These are phyloP conservation scores for Cinnamomum chago DNA, from an alignment of 164 flowering plant genomes.

Conservation along the genomic window DNA sequence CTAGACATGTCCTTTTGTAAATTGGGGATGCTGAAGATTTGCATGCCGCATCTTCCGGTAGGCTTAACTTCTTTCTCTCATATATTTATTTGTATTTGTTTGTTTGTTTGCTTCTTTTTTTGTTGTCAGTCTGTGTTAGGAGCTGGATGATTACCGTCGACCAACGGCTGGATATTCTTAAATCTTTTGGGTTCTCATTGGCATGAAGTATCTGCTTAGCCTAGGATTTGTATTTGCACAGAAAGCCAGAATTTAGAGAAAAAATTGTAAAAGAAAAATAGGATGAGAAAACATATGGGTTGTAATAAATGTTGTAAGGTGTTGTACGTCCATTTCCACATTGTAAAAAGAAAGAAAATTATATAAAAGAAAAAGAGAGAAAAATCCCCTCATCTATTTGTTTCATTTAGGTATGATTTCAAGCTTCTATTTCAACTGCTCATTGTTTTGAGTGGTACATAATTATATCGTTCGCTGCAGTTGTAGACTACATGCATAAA, in stretches of 20 bases:
- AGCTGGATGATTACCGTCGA: slow-evolving; percentile 1
- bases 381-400: too few species aligned
- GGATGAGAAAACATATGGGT: neutral
- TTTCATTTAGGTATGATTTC: too few species aligned
- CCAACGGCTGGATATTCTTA: neutral
- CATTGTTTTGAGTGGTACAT: too few species aligned
- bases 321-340: neutral
- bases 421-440: too few species aligned
- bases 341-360: too few species aligned
- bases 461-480: too few species aligned
- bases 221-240: neutral
- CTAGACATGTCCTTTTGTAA: neutral
- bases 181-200: neutral
- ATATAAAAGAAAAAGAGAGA: too few species aligned
- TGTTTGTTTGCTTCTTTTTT: too few species aligned
- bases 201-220: neutral
- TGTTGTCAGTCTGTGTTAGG: slow-evolving; percentile 8
- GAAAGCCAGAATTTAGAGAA: neutral
- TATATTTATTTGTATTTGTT: neutral
- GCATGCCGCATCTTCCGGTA: neutral
- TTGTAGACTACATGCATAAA: too few species aligned
- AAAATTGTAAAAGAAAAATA: neutral
- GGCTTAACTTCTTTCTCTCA: neutral
- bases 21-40: neutral
- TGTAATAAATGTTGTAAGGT: neutral